Conservation (phyloP, 2,329 filamentous ascomycete genomes). For the Fusarium ramigenum region DNA sequence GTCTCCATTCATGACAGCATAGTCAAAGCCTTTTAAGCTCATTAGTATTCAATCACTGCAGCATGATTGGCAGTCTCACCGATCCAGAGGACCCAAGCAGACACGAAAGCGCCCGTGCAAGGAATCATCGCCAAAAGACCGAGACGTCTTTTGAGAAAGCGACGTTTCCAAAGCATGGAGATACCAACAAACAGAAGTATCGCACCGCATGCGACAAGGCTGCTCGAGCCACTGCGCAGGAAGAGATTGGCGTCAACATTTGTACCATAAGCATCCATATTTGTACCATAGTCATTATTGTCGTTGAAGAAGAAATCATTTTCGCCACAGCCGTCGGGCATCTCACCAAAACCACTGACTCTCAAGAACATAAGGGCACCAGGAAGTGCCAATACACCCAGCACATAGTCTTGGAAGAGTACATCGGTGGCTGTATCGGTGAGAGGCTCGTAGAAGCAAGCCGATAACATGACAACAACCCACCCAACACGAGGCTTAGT, state of each 20-base stretch:
- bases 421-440: neutral
- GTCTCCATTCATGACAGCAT: neutral
- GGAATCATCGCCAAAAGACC: neutral
- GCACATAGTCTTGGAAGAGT: neutral
- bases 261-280: too few relatives aligned
- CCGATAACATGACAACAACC: neutral
- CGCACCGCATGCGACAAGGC: neutral
- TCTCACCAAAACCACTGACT: neutral
- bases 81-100: neutral
- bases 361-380: neutral
- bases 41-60: rapidly evolving
- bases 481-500: neutral
- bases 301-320: too few relatives aligned
- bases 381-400: neutral
- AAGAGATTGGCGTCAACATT: neutral
- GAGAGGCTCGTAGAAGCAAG: neutral
- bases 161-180: neutral
- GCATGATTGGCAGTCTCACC: rapidly evolving
- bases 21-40: neutral
- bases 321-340: neutral
- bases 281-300: too few relatives aligned
- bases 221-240: neutral
- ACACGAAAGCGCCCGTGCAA: neutral
- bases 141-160: neutral
- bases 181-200: neutral